These are phyloP conservation scores for Viola odorata DNA, from an alignment of 345 rosid species.

Conservation along the genomic window DNA sequence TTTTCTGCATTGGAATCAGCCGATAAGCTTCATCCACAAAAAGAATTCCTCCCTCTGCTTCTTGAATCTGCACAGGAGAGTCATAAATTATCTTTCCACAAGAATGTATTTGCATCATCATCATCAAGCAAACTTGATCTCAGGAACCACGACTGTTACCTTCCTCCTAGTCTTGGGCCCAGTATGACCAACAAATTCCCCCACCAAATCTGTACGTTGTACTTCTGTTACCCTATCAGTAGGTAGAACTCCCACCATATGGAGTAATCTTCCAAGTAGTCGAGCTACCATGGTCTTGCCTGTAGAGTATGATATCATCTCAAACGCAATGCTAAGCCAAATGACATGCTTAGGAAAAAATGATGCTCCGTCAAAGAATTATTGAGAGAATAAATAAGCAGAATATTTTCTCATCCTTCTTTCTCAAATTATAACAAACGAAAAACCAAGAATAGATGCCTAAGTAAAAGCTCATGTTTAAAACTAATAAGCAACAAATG, in stretches of 20 bases:
- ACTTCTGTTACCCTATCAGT: slow-evolving; percentile 86
- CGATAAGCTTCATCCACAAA: slow-evolving; percentile 97
- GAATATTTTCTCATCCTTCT: no score
- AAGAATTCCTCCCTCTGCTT: slow-evolving; percentile 98
- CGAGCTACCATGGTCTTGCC: slow-evolving; percentile 99
- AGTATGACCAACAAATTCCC: slow-evolving; percentile 96
- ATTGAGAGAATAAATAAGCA: background rate
- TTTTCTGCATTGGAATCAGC: slow-evolving; percentile 87
- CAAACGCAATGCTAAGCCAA: background rate
- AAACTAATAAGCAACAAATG: no score
- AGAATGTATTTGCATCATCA: background rate
- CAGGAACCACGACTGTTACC: slow-evolving; percentile 35
- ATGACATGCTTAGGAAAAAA: background rate
- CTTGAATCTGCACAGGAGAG: slow-evolving; percentile 58
- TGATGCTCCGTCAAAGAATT: background rate
- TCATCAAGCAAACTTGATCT: slow-evolving; percentile 1
- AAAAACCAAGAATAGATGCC: background rate
- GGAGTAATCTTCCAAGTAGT: slow-evolving; percentile 81
- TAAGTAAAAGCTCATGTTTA: background rate
- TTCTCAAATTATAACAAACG: no score
- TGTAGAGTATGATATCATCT: slow-evolving; percentile 24
- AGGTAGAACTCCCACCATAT: slow-evolving; percentile 88
- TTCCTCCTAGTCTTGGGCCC: slow-evolving; percentile 95
- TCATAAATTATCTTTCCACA: slow-evolving; percentile 1
- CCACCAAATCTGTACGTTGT: slow-evolving; percentile 96